Conservation (phyloP, 2,329 filamentous ascomycete genomes). For the Berkeleyomyces basicola region DNA sequence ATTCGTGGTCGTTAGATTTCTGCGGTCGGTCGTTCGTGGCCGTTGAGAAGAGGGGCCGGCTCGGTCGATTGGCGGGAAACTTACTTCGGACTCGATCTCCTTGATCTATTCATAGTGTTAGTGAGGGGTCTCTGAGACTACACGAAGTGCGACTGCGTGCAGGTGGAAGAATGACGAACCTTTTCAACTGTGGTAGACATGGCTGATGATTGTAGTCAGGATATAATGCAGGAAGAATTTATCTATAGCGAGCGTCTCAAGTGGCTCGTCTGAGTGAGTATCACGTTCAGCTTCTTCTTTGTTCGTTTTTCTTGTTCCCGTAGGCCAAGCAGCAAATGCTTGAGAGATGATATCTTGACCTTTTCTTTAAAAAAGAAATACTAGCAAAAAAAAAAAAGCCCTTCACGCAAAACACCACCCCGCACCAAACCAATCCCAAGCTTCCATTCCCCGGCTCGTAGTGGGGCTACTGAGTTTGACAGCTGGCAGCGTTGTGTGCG, state of each 20-base stretch:
- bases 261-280: neutral
- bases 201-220: conserved; percentile 6
- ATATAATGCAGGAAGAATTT: neutral
- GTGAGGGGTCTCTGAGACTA: neutral
- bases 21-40: neutral
- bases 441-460: neutral
- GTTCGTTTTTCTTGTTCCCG: neutral
- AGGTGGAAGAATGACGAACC: conserved; percentile 29
- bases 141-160: conserved; percentile 18
- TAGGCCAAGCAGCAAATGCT: neutral
- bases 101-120: conserved; percentile 52
- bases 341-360: neutral
- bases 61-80: conserved; percentile 18
- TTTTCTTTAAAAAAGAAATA: neutral
- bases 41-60: neutral
- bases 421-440: neutral
- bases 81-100: conserved; percentile 85
- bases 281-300: neutral
- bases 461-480: neutral
- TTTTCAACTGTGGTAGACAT: conserved; percentile 98
- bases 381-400: neutral
- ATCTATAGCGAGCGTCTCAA: neutral
- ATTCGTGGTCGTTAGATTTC: conserved; percentile 14
- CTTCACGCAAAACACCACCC: neutral
- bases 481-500: neutral